Conservation (phyloP, 805 yeast species). For the Citeromyces matritensis region DNA sequence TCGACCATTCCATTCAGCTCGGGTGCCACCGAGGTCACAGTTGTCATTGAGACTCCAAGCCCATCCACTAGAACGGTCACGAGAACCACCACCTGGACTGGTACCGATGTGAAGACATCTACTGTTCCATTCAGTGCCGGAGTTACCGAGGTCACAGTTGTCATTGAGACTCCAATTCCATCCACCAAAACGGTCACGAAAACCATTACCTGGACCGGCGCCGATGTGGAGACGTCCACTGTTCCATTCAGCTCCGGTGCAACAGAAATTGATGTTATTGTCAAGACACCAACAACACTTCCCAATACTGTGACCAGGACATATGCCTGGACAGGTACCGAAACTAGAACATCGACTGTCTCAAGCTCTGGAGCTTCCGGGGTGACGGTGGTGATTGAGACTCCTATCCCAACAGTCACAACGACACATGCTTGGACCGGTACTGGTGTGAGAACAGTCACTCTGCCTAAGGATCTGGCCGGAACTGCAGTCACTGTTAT, state of each 20-base stretch:
- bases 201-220: too few species aligned
- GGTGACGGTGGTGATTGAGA: not conserved
- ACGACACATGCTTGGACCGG: too few species aligned
- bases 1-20: constrained; percentile 4
- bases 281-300: not conserved
- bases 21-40: not conserved
- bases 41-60: not conserved
- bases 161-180: not conserved
- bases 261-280: not conserved
- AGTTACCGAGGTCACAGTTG: not conserved
- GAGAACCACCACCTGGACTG: too few species aligned
- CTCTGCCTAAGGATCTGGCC: constrained; percentile 3
- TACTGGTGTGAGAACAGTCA: too few species aligned
- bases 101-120: too few species aligned
- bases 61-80: too few species aligned
- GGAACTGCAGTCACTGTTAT: not conserved
- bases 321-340: too few species aligned
- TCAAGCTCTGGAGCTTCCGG: not conserved
- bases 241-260: constrained; percentile 2
- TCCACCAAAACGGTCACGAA: too few species aligned
- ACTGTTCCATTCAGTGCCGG: constrained; percentile 4
- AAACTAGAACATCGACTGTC: too few species aligned
- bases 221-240: not conserved
- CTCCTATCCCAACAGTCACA: too few species aligned
- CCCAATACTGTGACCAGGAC: too few species aligned